Percentiles rank a stretch among this genome's conserved stretches.
Evolutionary conservation across 2,329 filamentous ascomycete species (phyloP).

Genomic region (Penicillium sp.): DNA sequence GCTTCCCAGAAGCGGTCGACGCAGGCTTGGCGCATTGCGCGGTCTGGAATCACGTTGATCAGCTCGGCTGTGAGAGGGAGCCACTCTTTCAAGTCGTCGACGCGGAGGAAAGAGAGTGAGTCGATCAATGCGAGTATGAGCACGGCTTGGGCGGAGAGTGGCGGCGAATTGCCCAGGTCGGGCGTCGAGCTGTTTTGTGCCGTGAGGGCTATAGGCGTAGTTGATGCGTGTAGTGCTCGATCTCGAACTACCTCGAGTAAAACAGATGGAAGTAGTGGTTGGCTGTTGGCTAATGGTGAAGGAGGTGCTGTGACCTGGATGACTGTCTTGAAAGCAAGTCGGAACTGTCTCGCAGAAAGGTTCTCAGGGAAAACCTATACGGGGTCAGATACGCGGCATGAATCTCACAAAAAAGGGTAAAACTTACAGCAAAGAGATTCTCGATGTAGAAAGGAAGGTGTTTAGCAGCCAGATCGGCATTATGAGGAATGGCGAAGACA

Average conservation of each 20-base stretch:
- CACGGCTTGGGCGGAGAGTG: slow-evolving; percentile 70
- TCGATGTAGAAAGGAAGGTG: slow-evolving; percentile 82
- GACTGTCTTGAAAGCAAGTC: slow-evolving; percentile 81
- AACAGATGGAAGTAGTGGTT: slow-evolving; percentile 76
- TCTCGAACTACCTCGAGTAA: slow-evolving; percentile 75
- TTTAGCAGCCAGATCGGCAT: slow-evolving; percentile 65
- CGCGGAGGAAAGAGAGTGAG: slow-evolving; percentile 69
- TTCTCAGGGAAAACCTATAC: slow-evolving; percentile 68
- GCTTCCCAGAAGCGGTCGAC: slow-evolving; percentile 76
- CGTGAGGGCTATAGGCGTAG: slow-evolving; percentile 46
- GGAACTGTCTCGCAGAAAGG: slow-evolving; percentile 80
- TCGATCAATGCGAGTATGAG: slow-evolving; percentile 76
- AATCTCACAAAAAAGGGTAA: background rate
- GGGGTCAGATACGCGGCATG: background rate
- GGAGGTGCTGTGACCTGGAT: slow-evolving; percentile 80
- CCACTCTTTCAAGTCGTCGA: slow-evolving; percentile 75
- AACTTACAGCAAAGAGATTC: slow-evolving; percentile 63
- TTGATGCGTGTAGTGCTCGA: slow-evolving; percentile 57
- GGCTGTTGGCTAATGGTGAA: slow-evolving; percentile 67
- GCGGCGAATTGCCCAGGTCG: slow-evolving; percentile 32
- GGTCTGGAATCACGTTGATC: slow-evolving; percentile 63
- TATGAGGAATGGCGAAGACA: slow-evolving; percentile 75
- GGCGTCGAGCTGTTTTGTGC: slow-evolving; percentile 33
- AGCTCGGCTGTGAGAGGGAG: slow-evolving; percentile 68
- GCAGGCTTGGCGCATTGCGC: slow-evolving; percentile 61